Percentiles rank a stretch among this genome's conserved stretches.
These are phyloP conservation scores for Starmerella tilneyi DNA, from an alignment of 805 yeast genomes.

Conservation along the genomic window DNA sequence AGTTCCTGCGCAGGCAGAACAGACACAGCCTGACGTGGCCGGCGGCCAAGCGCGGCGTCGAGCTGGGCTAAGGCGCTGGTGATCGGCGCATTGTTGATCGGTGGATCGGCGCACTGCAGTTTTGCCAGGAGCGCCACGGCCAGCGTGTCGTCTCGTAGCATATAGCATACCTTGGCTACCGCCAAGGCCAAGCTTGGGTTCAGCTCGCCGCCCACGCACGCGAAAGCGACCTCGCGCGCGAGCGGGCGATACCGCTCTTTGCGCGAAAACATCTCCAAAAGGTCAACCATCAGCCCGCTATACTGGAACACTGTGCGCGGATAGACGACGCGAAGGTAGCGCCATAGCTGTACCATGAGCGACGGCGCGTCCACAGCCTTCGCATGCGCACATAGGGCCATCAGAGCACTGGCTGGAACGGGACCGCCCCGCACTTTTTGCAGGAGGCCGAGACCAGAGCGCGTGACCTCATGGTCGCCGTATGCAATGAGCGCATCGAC, in stretches of 20 bases:
- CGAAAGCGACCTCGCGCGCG: slow-evolving; percentile 14
- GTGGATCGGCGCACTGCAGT: neutral
- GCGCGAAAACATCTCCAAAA: slow-evolving; percentile 16
- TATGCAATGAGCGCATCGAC: slow-evolving; percentile 10
- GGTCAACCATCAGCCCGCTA: slow-evolving; percentile 10
- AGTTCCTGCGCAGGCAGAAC: slow-evolving; percentile 32
- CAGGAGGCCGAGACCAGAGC: slow-evolving; percentile 9
- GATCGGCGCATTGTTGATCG: neutral
- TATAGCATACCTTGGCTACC: slow-evolving; percentile 15
- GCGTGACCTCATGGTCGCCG: slow-evolving; percentile 13
- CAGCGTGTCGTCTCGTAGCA: slow-evolving; percentile 9
- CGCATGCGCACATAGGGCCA: slow-evolving; percentile 12
- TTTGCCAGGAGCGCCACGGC: slow-evolving; percentile 1
- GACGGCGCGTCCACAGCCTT: neutral
- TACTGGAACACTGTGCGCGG: slow-evolving; percentile 6
- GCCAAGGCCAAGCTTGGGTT: slow-evolving; percentile 11
- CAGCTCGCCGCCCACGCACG: slow-evolving; percentile 5
- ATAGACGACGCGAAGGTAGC: slow-evolving; percentile 10
- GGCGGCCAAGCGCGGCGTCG: neutral
- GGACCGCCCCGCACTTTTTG: slow-evolving; percentile 8
- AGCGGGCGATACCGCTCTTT: neutral
- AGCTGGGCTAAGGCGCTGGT: slow-evolving; percentile 7
- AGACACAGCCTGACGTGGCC: neutral
- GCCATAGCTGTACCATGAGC: slow-evolving; percentile 11
- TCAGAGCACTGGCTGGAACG: slow-evolving; percentile 14